Percentiles rank a stretch among this genome's conserved stretches.
These are phyloP conservation scores for Mucor lusitanicus DNA, from an alignment of 371 early-diverging fungal genomes.

Conservation along the genomic window DNA sequence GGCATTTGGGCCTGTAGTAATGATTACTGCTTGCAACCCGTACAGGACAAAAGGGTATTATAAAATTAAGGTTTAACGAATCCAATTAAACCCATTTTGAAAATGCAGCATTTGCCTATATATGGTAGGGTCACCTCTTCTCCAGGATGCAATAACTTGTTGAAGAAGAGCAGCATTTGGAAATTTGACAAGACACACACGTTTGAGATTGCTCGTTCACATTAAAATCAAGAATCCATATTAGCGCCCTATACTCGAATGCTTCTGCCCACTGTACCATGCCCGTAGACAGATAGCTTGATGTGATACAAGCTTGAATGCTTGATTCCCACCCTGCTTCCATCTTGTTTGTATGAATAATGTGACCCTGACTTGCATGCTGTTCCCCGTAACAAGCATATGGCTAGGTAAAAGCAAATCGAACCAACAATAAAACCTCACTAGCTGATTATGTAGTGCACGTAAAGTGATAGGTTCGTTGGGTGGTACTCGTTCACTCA, in stretches of 20 bases:
- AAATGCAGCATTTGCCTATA: conserved; percentile 1
- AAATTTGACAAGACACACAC: background rate
- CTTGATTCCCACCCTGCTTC: background rate
- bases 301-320: background rate
- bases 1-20: background rate
- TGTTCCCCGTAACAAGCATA: background rate
- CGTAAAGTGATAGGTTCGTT: too few species aligned
- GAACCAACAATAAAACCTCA: background rate
- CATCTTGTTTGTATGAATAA: background rate
- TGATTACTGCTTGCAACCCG: background rate
- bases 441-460: background rate
- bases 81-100: conserved; percentile 1
- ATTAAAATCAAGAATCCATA: too few species aligned
- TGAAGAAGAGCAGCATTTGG: too few species aligned
- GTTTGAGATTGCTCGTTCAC: background rate
- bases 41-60: background rate
- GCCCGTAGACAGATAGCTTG: background rate
- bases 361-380: background rate
- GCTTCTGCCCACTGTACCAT: background rate
- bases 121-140: background rate
- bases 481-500: background rate
- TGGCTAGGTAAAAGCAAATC: background rate
- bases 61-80: background rate
- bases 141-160: background rate
- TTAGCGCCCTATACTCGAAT: background rate